Base-by-base conservation (phyloP, 192 early-diverging fungal genomes). In the Coemansia sp. region DNA sequence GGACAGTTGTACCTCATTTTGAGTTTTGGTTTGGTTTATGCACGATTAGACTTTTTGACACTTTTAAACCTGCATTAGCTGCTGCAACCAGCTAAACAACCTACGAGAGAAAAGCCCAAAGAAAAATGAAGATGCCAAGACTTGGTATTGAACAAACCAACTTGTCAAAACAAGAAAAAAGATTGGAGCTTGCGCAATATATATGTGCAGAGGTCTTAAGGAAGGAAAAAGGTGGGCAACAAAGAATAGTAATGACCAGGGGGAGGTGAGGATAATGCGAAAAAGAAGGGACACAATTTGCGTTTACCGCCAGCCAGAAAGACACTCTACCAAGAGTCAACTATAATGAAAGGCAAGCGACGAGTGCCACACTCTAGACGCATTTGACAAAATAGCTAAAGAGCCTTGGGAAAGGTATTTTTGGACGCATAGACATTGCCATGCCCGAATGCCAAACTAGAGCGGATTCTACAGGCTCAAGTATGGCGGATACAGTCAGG, bases 1-100 rank as follows among this genome's bases (percentile, higher is more conserved):
- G 75, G 65, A 41, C 69, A 61, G 41, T 56, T 56, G 39, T 77
- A 72, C 31, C 69, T 56, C 52, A 77, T 57, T 19, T 45, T 45
- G 21, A 21, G 21, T 45, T 7, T 45, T 4, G 41, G 41, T 43
- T 16, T n/a, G n/a, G 21, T 1, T 21, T 12, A 45, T 12, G 14
- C 16, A 16, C 16, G 14, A 45, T n/a, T 45, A 45, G 41, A 45
- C 14, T 45, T 45, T 45, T 35, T 35, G 31, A 35, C 31, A 9
- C 31, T 35, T 5, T 27, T 27, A 35, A 7, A 9, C 41, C 41
- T 45, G 41, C 41, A 45, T 45, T 45, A 45, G 4, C 14, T 12
- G 14, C 41, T 45, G 41, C 41, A 45, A 45, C 21, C 21, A 21
- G 21, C 21, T 21, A 21, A 21, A 21, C 21, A 21, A 21, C 21